Conservation (phyloP, 1,284 basidiomycete genomes). For the Cryptococcus maquisensis region DNA sequence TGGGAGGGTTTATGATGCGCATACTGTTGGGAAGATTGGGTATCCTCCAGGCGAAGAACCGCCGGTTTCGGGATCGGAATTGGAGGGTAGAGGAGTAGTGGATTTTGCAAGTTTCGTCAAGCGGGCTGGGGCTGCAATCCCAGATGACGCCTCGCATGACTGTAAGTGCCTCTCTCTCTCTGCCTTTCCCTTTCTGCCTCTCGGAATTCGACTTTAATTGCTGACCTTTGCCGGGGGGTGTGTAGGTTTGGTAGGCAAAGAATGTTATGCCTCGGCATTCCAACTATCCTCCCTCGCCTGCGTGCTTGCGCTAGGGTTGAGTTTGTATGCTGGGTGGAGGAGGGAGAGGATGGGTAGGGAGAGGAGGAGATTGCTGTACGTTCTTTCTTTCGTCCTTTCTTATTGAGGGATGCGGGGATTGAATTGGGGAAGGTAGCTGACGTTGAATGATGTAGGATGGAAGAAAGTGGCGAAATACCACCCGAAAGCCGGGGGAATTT, state of each 20-base stretch:
- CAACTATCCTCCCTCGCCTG: conserved; percentile 35
- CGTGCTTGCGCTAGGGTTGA: conserved; percentile 35
- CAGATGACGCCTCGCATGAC: conserved; percentile 18
- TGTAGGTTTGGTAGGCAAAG: conserved; percentile 37
- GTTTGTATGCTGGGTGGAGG: conserved; percentile 35
- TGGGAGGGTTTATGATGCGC: conserved; percentile 70
- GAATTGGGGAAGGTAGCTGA: neutral
- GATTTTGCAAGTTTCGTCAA: neutral
- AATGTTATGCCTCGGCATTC: conserved; percentile 46
- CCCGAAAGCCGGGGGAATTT: no score
- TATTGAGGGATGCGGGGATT: neutral
- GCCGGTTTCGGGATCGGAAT: conserved; percentile 10
- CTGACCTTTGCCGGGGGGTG: neutral
- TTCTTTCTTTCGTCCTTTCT: neutral
- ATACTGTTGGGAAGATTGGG: conserved; percentile 47
- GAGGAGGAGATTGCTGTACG: conserved; percentile 13
- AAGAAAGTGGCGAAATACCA: no score
- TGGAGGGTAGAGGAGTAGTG: conserved; percentile 7
- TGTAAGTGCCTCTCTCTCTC: conserved; percentile 9
- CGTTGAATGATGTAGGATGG: neutral
- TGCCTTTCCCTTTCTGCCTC: neutral
- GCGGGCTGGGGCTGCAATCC: conserved; percentile 9
- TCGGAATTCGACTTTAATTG: neutral
- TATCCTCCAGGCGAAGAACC: neutral
- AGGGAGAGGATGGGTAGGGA: conserved; percentile 27